Evolutionary conservation across 1,139 yeast genomes (phyloP).

Genomic region (Saccharomyces hybrid): DNA sequence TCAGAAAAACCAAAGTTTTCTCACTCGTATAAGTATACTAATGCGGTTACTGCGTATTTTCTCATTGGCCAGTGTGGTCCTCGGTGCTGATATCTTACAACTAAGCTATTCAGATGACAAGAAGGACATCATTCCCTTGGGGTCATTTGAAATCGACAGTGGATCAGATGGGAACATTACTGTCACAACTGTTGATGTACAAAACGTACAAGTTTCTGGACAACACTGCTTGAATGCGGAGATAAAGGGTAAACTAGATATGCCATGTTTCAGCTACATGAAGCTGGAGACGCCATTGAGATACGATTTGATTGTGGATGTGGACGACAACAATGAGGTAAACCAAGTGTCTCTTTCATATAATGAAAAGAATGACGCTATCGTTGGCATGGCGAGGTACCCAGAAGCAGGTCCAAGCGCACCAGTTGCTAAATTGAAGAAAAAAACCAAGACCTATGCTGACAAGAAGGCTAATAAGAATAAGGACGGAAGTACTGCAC

Average conservation of each 20-base stretch:
- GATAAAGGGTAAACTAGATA: neutral
- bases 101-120: neutral
- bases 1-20: neutral
- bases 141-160: neutral
- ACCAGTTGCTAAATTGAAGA: conserved; percentile 21
- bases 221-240: conserved; percentile 2
- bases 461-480: conserved; percentile 20
- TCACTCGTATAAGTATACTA: neutral
- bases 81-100: neutral
- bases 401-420: conserved; percentile 21
- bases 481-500: conserved; percentile 15
- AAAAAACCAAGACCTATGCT: conserved; percentile 28
- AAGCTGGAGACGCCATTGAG: neutral
- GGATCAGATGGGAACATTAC: neutral
- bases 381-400: conserved; percentile 10
- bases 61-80: neutral
- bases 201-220: neutral
- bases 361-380: conserved; percentile 13
- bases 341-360: conserved; percentile 11
- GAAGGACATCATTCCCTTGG: neutral
- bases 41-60: neutral
- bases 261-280: conserved; percentile 5
- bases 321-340: conserved; percentile 9
- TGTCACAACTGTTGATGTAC: neutral
- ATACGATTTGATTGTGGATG: conserved; percentile 7